Base-by-base conservation (phyloP, 2,329 filamentous ascomycete genomes). In the Fusarium decemcellulare region DNA sequence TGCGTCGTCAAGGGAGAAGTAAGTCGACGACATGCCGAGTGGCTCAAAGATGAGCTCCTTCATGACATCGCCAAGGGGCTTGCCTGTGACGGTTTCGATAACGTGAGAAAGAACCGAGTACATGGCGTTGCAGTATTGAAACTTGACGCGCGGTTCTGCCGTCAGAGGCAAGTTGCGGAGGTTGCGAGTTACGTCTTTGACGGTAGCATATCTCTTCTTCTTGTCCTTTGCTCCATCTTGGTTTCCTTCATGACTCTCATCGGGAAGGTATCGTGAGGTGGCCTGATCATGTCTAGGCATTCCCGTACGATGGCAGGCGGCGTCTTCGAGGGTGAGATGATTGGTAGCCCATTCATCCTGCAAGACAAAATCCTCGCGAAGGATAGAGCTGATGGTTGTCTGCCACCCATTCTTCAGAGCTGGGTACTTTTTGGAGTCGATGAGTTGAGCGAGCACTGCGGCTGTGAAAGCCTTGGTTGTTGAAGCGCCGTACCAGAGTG, bases 401-500 rank as follows among this genome's bases (percentile, higher is more conserved):
- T 78, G 74, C 84, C 86, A 89, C 37, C 82, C 78, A 4, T 83
- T 69, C 72, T 76, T 37, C 27, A 73, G 50, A 3, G 53, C 55
- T 2, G 74, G 59, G 43, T 74, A 63, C 27, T 65, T 36, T 8
- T 84, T 79, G n/a, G 82, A 81, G 7, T 88, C 78, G 8, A 89
- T 81, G 3, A 87, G 72, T 2, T 84, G 81, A 2, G 89, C 74
- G 4, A 90, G 74, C 0, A 81, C 79, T 1, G 86, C 86, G 1
- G 84, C 82, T 0, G 83, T 85, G 48, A 87, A 82, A 3, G 86
- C 84, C 72, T 90, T 90, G 18, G 86, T 88, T 1, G 83, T 88
- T 43, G 86, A 88, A 2, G 83, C 88, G 3, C 80, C 81, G 61
- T 85, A 87, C 77, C 86, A 90, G 4, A 90, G 78, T 0, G 87